Conservation (phyloP, 2,329 filamentous ascomycete species). For the Simplicillium aogashimaense region DNA sequence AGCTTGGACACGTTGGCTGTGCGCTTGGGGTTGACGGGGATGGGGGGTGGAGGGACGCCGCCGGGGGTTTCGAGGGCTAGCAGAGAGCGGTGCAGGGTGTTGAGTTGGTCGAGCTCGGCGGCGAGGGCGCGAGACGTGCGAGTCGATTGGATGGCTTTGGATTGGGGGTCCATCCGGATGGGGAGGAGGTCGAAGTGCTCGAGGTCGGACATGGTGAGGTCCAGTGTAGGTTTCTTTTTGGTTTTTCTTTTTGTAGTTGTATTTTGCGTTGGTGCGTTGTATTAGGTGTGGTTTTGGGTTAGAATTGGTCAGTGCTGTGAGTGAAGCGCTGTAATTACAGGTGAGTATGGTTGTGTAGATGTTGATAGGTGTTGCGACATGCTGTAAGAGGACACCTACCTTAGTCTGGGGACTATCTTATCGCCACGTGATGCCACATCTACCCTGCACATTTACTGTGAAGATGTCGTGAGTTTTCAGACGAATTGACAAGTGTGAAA, state of each 20-base stretch:
- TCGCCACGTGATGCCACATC: too few relatives aligned
- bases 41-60: constrained; percentile 68
- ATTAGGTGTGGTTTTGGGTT: too few relatives aligned
- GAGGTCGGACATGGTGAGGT: constrained; percentile 43
- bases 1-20: constrained; percentile 82
- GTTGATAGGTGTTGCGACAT: too few relatives aligned
- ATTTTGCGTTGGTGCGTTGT: too few relatives aligned
- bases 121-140: constrained; percentile 40
- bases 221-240: not conserved
- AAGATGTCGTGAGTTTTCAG: too few relatives aligned
- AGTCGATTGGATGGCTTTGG: constrained; percentile 58
- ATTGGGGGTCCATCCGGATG: constrained; percentile 69
- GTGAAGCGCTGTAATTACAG: too few relatives aligned
- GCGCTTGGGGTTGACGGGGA: constrained; percentile 89
- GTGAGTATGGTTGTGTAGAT: too few relatives aligned
- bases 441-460: too few relatives aligned
- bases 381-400: too few relatives aligned
- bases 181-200: constrained; percentile 77
- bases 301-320: too few relatives aligned
- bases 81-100: constrained; percentile 5
- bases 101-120: constrained; percentile 43
- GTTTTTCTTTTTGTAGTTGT: not conserved
- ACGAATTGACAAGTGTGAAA: too few relatives aligned
- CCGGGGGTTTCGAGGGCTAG: constrained; percentile 45
- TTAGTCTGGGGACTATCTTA: too few relatives aligned